Evolutionary conservation across 2,329 filamentous ascomycete species (phyloP), one percentile per base, ranked within the genome.

Genomic region (Microcera coccophila): DNA sequence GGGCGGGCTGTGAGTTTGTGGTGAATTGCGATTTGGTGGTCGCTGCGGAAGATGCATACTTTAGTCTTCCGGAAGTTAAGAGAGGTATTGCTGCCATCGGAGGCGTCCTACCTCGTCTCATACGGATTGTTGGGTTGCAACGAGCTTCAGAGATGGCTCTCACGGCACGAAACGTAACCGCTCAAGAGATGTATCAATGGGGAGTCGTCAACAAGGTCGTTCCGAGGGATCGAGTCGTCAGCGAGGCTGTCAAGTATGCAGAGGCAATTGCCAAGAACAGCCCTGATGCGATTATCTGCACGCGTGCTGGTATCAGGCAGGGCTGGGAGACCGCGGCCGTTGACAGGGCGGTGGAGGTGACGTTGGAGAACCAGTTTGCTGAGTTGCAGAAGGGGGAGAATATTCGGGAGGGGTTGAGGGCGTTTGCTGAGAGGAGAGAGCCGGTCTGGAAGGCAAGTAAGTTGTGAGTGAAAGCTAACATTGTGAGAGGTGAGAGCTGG

Each of bases 231-330:
- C 36, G 67, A 18, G 71, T 81, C 21, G 66, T 82, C 4, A 62
- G 62, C 4, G 73, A 69, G 49, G 82, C 83, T n/a, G 54, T 88
- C 21, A 66, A 67, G 47, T 67, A 82, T 54, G 85, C 84, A 4
- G 64, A 62, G 39, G 62, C 68, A 56, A 78, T 89, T 54, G 77
- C 76, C 5, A 74, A 58, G 46, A 81, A 84, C 59, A 85, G 81
- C 51, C 85, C 85, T 1, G 85, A 90, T 62, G 74, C 81, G 16
- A 79, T 89, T 18, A 77, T 88, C 54, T 81, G 85, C 15, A 82
- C 72, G 42, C 71, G 84, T 8, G 81, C 83, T 57, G 84, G 84
- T 0, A 59, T 90, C 31, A 80, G 82, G 61, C 62, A 84, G 52
- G 84, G 81, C 0, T 87, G 82, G 82, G 83, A 86, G 57, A 75